Base-by-base conservation (phyloP, 1,284 basidiomycete genomes). In the Sanghuangporus sanghuang region DNA sequence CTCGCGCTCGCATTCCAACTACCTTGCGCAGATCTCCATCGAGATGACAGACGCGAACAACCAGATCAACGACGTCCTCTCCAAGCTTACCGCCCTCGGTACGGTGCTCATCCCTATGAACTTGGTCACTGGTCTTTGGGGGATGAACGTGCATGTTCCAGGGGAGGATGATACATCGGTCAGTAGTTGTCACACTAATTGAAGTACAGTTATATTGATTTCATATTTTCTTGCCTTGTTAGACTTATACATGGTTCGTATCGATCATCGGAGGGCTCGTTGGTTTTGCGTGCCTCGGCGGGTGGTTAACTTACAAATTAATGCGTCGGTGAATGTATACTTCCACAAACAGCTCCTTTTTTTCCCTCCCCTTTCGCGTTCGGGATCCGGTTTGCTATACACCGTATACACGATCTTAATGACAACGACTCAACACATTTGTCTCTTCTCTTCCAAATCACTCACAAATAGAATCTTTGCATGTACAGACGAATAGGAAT, bases 41-140 rank as follows among this genome's bases (percentile, higher is more conserved):
- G 96, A 98, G 78, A 98, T 97, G 95, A 98, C 96, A 38, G 96
- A 99, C 72, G 97, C 97, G 60, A 99, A 99, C 79, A 99, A 99
- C 76, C 96, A 98, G 78, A 99, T 98, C 79, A 99, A 99, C 77
- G 96, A 99, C 74, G 96, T 99, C 3, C 85, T 99, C 5, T 95
- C 92, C n/a, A 98, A 98, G 79, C 81, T 99, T 66, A 99, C 97
- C 0, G 97, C 97, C 7, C 83, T 99, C 46, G 97, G 97, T 86
- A 98, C 97, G 0, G 89, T 99, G 3, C 87, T 99, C 67, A 91
- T 99, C 71, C 94, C 95, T 16, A 96, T 97, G 95, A 97, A 97
- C 75, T 77, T 98, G 73, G 86, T 97, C 54, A 97, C 95, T 12
- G 95, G 89, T 78, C 73, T 92, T 14, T 92, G 90, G 92, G 92